Percentiles rank a stretch among this genome's conserved stretches.
Evolutionary conservation across 306 rosid species (phyloP).

Genomic region (Citrullus amarus): DNA sequence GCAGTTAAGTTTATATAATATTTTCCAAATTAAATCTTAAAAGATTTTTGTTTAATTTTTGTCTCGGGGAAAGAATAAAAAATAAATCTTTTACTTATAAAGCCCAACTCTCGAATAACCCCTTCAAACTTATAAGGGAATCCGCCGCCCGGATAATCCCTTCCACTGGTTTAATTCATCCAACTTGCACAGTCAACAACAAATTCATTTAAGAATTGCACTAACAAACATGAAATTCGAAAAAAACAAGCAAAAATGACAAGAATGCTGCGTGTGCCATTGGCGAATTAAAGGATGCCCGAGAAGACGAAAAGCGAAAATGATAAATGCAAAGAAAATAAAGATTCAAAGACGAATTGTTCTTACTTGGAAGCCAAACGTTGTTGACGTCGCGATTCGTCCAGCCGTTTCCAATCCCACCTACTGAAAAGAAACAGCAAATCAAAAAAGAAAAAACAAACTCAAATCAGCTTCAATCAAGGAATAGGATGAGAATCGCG

Average conservation of each 20-base stretch:
- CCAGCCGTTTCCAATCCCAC: slow-evolving; percentile 21
- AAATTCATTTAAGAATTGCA: neutral
- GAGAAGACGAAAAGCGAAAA: neutral
- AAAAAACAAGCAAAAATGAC: neutral
- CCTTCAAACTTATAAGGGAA: neutral
- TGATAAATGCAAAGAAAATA: neutral
- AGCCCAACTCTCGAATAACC: neutral
- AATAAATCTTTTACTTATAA: neutral
- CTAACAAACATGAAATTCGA: neutral
- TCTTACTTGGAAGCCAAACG: slow-evolving; percentile 23
- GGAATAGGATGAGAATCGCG: neutral
- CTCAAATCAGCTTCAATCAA: neutral
- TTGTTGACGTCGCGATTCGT: slow-evolving; percentile 23
- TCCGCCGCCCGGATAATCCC: neutral
- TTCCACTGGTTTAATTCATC: neutral
- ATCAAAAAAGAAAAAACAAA: neutral
- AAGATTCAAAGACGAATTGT: neutral
- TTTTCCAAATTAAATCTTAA: neutral
- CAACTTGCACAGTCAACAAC: neutral
- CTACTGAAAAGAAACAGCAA: slow-evolving; percentile 16
- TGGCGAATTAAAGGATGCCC: neutral
- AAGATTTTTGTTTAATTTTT: neutral
- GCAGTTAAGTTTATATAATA: neutral
- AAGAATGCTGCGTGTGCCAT: neutral
- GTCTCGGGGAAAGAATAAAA: neutral